A percentile compares a stretch with the other conserved stretches of the same genome.
These are phyloP conservation scores for Telfairia occidentalis DNA, from an alignment of 331 rosid genomes.

Conservation along the genomic window DNA sequence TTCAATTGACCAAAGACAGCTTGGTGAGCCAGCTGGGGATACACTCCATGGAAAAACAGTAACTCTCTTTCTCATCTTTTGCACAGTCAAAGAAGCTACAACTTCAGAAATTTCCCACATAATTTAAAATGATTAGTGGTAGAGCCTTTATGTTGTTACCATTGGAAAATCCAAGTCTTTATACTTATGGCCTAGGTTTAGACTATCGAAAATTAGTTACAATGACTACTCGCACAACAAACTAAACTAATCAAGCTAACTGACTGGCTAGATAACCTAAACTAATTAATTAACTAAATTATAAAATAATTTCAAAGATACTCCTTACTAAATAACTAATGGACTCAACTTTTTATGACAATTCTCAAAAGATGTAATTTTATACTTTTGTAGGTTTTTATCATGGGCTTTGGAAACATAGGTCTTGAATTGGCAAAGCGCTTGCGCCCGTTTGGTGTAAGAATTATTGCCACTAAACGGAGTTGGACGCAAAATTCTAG, in stretches of 20 bases:
- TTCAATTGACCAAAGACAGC: constrained; percentile 46
- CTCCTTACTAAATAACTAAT: too few relatives aligned
- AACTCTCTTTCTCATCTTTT: constrained; percentile 14
- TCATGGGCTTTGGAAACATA: constrained; percentile 81
- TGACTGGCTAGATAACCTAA: not conserved
- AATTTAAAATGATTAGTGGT: not conserved
- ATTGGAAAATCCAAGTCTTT: not conserved
- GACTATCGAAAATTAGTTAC: not conserved
- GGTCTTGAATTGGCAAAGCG: constrained; percentile 73
- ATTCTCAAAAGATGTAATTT: not conserved
- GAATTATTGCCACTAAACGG: constrained; percentile 75
- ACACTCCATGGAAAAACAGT: constrained; percentile 75
- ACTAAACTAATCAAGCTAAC: not conserved
- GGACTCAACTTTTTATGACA: not conserved
- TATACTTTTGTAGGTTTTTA: constrained; percentile 44
- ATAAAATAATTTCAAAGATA: not conserved
- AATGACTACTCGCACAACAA: not conserved
- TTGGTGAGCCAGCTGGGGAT: constrained; percentile 70
- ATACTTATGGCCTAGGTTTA: not conserved
- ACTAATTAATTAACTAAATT: not conserved
- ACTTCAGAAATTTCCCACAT: not conserved
- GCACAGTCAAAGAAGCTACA: not conserved
- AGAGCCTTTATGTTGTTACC: not conserved
- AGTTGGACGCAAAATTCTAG: constrained; percentile 39
- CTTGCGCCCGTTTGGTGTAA: constrained; percentile 73